A percentile compares a stretch with the other conserved stretches of the same genome.
Evolutionary conservation across 805 yeast species (phyloP).

Genomic region (Kuraishia floccosa): DNA sequence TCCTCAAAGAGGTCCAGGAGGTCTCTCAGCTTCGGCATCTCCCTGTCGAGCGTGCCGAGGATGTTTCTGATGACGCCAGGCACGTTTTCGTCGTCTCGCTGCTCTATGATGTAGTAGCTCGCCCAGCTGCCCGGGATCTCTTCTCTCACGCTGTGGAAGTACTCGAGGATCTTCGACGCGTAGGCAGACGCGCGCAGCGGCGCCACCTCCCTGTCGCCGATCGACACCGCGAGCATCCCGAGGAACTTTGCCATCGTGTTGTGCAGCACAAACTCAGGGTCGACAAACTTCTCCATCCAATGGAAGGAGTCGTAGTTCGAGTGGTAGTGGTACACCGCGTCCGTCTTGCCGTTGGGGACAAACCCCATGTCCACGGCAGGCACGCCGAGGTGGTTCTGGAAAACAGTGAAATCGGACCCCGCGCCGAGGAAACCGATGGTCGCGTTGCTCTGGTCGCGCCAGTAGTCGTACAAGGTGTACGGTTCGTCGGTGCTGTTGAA

Average conservation of each 20-base stretch:
- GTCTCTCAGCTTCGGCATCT: constrained; percentile 2
- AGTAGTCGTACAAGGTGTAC: constrained; percentile 35
- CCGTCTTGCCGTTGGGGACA: constrained; percentile 18
- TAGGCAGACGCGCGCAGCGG: constrained; percentile 34
- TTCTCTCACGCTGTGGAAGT: constrained; percentile 17
- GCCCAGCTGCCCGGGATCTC: constrained; percentile 20
- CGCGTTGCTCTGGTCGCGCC: constrained; percentile 23
- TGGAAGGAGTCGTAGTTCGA: constrained; percentile 47
- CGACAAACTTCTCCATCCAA: constrained; percentile 44
- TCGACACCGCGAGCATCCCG: constrained; percentile 40
- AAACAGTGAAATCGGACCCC: constrained; percentile 44
- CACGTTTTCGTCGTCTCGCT: constrained; percentile 1
- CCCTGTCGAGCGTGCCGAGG: not conserved
- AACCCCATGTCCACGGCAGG: constrained; percentile 47
- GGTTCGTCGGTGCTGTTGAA: constrained; percentile 24
- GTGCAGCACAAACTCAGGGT: constrained; percentile 41
- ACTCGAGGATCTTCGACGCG: constrained; percentile 25
- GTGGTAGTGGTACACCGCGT: constrained; percentile 45
- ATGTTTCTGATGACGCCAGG: constrained; percentile 1
- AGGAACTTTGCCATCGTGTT: constrained; percentile 46
- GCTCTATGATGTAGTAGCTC: constrained; percentile 6
- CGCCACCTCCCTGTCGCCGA: constrained; percentile 44
- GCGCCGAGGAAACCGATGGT: constrained; percentile 31
- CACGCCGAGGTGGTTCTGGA: constrained; percentile 57
- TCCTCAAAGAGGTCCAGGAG: constrained; percentile 4